Conservation (phyloP, 108 stramenopile species). For the Conticribra weissflogii region DNA sequence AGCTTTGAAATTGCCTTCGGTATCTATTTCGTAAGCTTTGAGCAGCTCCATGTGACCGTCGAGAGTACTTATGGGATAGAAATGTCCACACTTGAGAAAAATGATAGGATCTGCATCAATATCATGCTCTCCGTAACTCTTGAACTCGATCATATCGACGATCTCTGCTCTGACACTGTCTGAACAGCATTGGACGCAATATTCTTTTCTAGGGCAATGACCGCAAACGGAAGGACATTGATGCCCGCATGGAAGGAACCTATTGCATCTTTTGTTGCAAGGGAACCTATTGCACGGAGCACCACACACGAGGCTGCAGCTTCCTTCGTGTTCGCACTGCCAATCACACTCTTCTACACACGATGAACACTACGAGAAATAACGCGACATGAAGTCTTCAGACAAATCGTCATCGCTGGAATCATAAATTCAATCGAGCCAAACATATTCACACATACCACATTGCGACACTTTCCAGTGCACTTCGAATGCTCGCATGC, state of each 20-base stretch:
- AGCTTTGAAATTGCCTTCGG: conserved; percentile 16
- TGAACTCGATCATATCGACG: conserved; percentile 44
- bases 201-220: conserved; percentile 41
- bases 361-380: conserved; percentile 43
- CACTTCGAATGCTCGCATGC: conserved; percentile 47
- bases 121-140: conserved; percentile 42
- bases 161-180: conserved; percentile 6
- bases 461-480: conserved; percentile 22
- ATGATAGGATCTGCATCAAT: conserved; percentile 45
- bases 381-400: not conserved
- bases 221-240: conserved; percentile 57
- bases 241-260: conserved; percentile 52
- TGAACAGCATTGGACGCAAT: conserved; percentile 43
- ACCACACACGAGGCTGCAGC: conserved; percentile 54
- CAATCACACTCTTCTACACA: conserved; percentile 59
- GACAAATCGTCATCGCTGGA: too few relatives aligned
- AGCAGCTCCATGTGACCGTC: conserved; percentile 38
- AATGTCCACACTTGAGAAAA: conserved; percentile 51
- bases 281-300: conserved; percentile 51
- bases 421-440: too few relatives aligned
- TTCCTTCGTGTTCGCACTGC: conserved; percentile 52
- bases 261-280: conserved; percentile 52
- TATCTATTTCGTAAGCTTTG: conserved; percentile 31
- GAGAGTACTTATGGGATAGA: conserved; percentile 39
- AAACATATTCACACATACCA: too few relatives aligned